Evolutionary conservation across 805 yeast species (phyloP).

Genomic region (Hanseniaspora thailandica): DNA sequence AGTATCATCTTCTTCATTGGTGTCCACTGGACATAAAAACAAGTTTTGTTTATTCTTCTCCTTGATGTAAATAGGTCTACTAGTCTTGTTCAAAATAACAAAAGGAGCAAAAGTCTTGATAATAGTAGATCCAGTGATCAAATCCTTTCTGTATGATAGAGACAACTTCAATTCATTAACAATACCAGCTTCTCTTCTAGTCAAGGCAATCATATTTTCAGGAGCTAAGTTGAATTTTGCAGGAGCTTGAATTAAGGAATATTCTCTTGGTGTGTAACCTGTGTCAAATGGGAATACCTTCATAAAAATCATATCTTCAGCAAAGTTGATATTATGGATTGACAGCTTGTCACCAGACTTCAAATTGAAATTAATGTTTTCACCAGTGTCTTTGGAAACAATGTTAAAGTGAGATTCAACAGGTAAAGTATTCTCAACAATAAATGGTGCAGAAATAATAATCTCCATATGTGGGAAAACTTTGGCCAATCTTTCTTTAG

Average conservation of each 20-base stretch:
- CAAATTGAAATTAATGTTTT: constrained; percentile 54
- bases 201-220: constrained; percentile 41
- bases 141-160: constrained; percentile 48
- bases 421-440: constrained; percentile 75
- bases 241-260: constrained; percentile 45
- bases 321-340: constrained; percentile 68
- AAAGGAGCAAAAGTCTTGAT: constrained; percentile 76
- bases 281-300: constrained; percentile 24
- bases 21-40: constrained; percentile 11
- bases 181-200: constrained; percentile 44
- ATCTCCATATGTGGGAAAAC: constrained; percentile 78
- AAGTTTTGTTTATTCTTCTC: constrained; percentile 35
- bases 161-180: constrained; percentile 58
- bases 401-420: constrained; percentile 64
- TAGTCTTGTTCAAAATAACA: constrained; percentile 69
- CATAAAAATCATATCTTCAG: constrained; percentile 22
- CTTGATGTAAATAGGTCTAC: constrained; percentile 45
- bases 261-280: constrained; percentile 55
- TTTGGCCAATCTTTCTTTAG: constrained; percentile 55
- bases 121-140: constrained; percentile 42
- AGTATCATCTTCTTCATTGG: constrained; percentile 22
- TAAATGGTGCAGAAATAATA: constrained; percentile 71
- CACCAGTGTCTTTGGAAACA: constrained; percentile 59
- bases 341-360: constrained; percentile 55
- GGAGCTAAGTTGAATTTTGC: constrained; percentile 34